Base-by-base conservation (phyloP, 768 basidiomycete genomes). In the Rhizopogon rudus region DNA sequence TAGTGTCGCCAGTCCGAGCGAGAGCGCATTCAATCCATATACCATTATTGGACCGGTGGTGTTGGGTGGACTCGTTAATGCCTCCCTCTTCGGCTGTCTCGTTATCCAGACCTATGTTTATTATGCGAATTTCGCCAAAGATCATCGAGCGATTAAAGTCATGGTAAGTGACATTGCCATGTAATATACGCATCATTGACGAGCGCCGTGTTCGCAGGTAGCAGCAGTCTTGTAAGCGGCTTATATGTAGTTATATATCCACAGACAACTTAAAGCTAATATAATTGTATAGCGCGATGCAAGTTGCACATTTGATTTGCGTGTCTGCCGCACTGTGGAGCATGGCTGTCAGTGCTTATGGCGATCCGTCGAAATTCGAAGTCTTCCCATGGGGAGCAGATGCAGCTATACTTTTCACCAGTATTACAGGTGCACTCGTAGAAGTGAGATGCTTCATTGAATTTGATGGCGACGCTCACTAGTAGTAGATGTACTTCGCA, bases 61-160 rank as follows among this genome's bases (percentile, higher is more conserved):
- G 25, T 39, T 61, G 20, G 60, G 61, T 16, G 53, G 44, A n/a
- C 39, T 61, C 14, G 35, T 55, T 1, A 56, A 57, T 3, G 40
- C 52, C 6, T 45, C 52, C 25, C 42, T 63, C n/a, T 61, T 63
- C 20, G 61, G 61, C 12, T 43, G 58, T 42, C 17, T 55, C 9
- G 42, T 51, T 1, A 20, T 53, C 41, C 61, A 63, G 50, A 39
- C 41, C 16, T 54, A 61, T 40, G 17, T 52, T n/a, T 63, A 63
- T 51, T 54, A 59, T 44, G 44, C 50, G 7, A 52, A 17, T 5
- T 63, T 59, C 55, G 16, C 40, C 2, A 45, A 51, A 5, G 61
- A 63, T 35, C 28, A 22, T 28, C 46, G 46, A 49, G 9, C 13
- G 6, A 20, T 58, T 29, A 58, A 55, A 20, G 13, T 40, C 25